Conservation (phyloP, 768 basidiomycete species). For the Holtermanniella nyarrowii region DNA sequence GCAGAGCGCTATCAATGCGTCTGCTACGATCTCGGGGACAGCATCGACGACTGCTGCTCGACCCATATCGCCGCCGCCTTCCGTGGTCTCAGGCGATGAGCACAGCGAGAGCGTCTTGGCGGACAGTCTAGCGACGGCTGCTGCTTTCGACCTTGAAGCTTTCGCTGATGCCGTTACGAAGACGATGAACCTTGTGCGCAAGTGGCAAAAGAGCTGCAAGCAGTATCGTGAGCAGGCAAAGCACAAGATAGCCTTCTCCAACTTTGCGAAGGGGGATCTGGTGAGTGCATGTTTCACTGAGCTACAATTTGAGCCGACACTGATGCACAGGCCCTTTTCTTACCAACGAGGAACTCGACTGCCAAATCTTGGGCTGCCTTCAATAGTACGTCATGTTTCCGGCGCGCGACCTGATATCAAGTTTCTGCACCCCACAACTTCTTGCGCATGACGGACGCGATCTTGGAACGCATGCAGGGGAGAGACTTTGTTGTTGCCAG, state of each 20-base stretch:
- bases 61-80: conserved; percentile 2
- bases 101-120: conserved; percentile 18
- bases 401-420: too few species aligned
- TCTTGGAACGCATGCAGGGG: conserved; percentile 79
- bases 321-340: conserved; percentile 57
- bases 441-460: conserved; percentile 70
- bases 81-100: conserved; percentile 4
- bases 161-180: conserved; percentile 75
- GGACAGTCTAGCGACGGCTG: conserved; percentile 21
- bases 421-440: conserved; percentile 98
- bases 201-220: conserved; percentile 96
- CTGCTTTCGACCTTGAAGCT: conserved; percentile 64
- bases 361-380: conserved; percentile 97
- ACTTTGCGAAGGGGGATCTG: conserved; percentile 88
- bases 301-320: background rate
- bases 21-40: conserved; percentile 32
- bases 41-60: conserved; percentile 7
- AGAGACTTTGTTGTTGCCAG: conserved; percentile 54
- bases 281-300: conserved; percentile 9
- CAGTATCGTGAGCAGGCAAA: conserved; percentile 90
- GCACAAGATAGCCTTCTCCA: conserved; percentile 91
- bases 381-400: conserved; percentile 70
- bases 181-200: conserved; percentile 61
- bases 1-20: conserved; percentile 30
- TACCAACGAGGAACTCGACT: conserved; percentile 88